Conservation (phyloP, 176 grass and related monocot species). For the Echinochloa phyllopogon region DNA sequence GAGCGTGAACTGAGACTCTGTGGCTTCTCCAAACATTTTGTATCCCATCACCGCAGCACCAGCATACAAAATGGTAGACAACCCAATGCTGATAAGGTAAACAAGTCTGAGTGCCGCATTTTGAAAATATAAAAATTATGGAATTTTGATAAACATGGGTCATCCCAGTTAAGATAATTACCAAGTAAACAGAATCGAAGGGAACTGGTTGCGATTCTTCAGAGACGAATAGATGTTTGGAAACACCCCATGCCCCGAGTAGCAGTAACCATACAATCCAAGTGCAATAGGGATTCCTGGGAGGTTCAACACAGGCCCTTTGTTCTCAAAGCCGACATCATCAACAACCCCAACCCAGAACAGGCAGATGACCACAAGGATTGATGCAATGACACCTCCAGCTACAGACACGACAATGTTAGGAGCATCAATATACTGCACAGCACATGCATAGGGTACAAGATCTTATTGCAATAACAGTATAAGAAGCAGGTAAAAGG, state of each 20-base stretch:
- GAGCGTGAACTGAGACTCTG: slow-evolving; percentile 85
- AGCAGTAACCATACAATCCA: slow-evolving; percentile 91
- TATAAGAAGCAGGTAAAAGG: not conserved
- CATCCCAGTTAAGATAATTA: slow-evolving; percentile 37
- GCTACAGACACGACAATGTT: slow-evolving; percentile 46
- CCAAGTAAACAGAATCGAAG: slow-evolving; percentile 72
- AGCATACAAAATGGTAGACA: slow-evolving; percentile 71
- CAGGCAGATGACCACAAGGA: slow-evolving; percentile 68
- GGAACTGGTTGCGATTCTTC: slow-evolving; percentile 75
- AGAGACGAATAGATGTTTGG: slow-evolving; percentile 96
- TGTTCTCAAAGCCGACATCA: slow-evolving; percentile 70
- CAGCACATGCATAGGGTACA: not conserved
- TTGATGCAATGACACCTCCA: slow-evolving; percentile 89
- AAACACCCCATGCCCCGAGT: slow-evolving; percentile 89
- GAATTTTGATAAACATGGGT: not conserved
- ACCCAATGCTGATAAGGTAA: slow-evolving; percentile 59
- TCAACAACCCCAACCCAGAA: slow-evolving; percentile 79
- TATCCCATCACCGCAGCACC: slow-evolving; percentile 67
- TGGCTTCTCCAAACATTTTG: slow-evolving; percentile 87
- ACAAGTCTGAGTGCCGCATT: not conserved
- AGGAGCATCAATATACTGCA: not conserved
- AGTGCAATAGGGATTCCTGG: slow-evolving; percentile 82
- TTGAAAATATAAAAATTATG: not conserved
- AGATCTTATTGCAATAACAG: not conserved
- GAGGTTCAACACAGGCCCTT: slow-evolving; percentile 64